Conservation (phyloP, 139 green algal genomes). For the Raphidocelis subcapitata region DNA sequence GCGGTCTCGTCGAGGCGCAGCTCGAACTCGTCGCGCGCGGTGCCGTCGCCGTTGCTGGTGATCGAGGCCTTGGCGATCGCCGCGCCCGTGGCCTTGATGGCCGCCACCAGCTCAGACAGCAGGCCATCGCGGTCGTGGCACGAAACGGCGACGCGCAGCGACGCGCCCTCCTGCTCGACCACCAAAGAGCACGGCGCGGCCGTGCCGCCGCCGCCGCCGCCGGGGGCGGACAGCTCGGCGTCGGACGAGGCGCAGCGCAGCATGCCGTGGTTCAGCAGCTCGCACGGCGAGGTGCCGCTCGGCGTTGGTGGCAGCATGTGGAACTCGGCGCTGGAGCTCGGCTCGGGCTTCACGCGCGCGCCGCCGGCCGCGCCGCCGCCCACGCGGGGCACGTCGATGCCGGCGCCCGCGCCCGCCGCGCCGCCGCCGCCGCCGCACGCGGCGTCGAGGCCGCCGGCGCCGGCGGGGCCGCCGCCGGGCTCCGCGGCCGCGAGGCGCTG, state of each 20-base stretch:
- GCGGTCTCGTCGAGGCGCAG: conserved; percentile 14
- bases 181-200: conserved; percentile 9
- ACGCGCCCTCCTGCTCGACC: conserved; percentile 26
- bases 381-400: not conserved
- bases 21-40: conserved; percentile 61
- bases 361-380: not conserved
- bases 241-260: not conserved
- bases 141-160: conserved; percentile 43
- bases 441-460: not conserved
- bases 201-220: not conserved
- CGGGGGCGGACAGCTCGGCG: not conserved
- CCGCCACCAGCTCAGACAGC: conserved; percentile 51
- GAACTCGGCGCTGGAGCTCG: not conserved
- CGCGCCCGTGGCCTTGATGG: conserved; percentile 44
- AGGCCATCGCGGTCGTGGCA: conserved; percentile 58
- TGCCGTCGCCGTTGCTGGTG: conserved; percentile 54
- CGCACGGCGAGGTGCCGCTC: not conserved
- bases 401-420: not conserved
- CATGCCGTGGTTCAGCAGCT: not conserved
- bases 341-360: not conserved
- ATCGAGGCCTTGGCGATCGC: conserved; percentile 60
- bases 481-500: conserved; percentile 19
- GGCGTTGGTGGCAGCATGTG: not conserved
- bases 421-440: not conserved
- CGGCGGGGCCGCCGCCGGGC: not conserved